Evolutionary conservation across 371 early-diverging fungal genomes (phyloP).

Genomic region (Umbelopsis sp.): DNA sequence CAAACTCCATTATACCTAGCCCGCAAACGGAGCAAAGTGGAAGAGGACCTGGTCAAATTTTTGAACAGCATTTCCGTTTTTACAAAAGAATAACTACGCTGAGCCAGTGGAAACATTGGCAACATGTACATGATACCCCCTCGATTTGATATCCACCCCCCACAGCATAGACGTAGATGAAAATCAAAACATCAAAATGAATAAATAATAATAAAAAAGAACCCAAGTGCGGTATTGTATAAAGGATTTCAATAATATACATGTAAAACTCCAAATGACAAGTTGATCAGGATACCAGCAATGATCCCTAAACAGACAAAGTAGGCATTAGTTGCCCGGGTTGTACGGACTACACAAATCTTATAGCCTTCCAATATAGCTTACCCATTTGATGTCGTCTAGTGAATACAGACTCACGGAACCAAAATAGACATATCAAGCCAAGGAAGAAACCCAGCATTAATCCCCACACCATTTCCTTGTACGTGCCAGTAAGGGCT

Average conservation of each 20-base stretch:
- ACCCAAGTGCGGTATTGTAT: not conserved
- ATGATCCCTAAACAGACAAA: constrained; percentile 44
- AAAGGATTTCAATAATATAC: constrained; percentile 40
- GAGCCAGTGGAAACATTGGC: not conserved
- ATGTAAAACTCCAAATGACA: constrained; percentile 57
- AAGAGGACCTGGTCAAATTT: constrained; percentile 28
- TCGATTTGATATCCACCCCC: not conserved
- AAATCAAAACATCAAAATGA: not conserved
- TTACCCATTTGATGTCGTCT: constrained; percentile 67
- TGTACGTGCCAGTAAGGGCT: constrained; percentile 53
- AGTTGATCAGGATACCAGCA: constrained; percentile 62
- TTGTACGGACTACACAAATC: too few relatives aligned
- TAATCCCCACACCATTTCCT: constrained; percentile 65
- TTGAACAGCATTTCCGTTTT: constrained; percentile 13
- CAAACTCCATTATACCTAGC: constrained; percentile 37
- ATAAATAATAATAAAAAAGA: constrained; percentile 5
- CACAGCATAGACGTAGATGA: not conserved
- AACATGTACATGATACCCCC: not conserved
- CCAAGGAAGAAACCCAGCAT: constrained; percentile 67
- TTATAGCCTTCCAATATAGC: not conserved
- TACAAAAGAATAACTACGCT: not conserved
- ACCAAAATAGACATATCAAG: constrained; percentile 63
- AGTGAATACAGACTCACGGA: constrained; percentile 66
- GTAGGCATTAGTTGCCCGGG: too few relatives aligned
- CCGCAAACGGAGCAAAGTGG: constrained; percentile 37